Evolutionary conservation across 2,329 filamentous ascomycete genomes (phyloP).

Genomic region (Hypoxylon sp.): DNA sequence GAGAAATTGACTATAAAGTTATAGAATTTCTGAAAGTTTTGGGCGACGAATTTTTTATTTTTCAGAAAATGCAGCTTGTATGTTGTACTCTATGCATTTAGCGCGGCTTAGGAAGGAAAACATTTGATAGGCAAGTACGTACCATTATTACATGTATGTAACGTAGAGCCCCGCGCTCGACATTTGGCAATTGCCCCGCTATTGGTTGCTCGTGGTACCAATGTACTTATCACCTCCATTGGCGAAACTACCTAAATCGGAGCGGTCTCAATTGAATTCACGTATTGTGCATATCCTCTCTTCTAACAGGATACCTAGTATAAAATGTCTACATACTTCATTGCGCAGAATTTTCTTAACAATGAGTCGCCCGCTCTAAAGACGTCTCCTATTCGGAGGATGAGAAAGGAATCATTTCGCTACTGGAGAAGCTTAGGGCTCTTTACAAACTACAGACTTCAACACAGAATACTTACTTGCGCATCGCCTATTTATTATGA

Average conservation of each 20-base stretch:
- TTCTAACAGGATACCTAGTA: not conserved
- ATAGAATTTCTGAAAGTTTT: constrained; percentile 22
- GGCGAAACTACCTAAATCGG: not conserved
- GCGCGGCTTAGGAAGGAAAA: not conserved
- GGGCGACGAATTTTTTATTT: constrained; percentile 28
- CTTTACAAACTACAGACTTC: not conserved
- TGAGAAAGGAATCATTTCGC: not conserved
- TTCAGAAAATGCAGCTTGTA: constrained; percentile 1
- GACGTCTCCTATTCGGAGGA: constrained; percentile 3
- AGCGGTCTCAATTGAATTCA: not conserved
- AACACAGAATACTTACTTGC: no score
- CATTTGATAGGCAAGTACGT: constrained; percentile 14
- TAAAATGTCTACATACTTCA: not conserved
- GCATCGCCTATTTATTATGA: no score
- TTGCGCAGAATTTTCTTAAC: not conserved
- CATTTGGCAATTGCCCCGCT: constrained; percentile 28
- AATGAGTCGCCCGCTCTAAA: not conserved
- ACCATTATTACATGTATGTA: no score
- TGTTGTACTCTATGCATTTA: constrained; percentile 10
- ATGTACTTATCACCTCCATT: not conserved
- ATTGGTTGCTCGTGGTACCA: not conserved
- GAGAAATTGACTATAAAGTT: not conserved
- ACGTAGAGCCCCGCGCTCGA: constrained; percentile 25
- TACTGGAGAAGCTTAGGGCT: not conserved
- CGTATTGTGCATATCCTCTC: not conserved